Evolutionary conservation across 2,329 filamentous ascomycete genomes (phyloP), one percentile per base, ranked within the genome.

Genomic region (Colletotrichum magnum): DNA sequence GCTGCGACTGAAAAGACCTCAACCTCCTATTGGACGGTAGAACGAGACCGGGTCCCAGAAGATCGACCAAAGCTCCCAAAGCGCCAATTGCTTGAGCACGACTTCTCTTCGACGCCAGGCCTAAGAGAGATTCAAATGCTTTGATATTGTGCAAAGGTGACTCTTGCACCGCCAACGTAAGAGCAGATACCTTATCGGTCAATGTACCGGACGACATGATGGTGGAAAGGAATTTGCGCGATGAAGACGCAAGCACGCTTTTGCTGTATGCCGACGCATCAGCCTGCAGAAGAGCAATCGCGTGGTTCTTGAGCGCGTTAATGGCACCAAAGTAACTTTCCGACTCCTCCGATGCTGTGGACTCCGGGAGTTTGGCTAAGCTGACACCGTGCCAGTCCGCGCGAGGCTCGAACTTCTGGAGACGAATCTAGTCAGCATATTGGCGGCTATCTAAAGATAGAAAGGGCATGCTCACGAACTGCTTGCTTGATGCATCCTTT

Each of bases 201-300:
- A 98, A 89, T 10, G 97, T 99, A 85, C 96, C 96, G 2, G 95
- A 97, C 10, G 94, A 86, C 93, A 98, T 98, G 79, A 99, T 98
- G 18, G 94, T 97, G 1, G 95, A 94, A 86, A 98, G 91, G 85
- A 99, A 99, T 79, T 95, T 97, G 81, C 97, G 93, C 48, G 95
- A 95, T 2, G 95, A 96, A 28, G 94, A 94, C 58, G 93, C 90
- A 6, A 93, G 90, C 64, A 93, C 84, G 73, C 94, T 91, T 28
- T 90, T 88, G 64, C 87, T 87, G 81, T 98, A 99, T 54, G 89
- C 85, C 48, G 89, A 86, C 70, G 92, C 92, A 77, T 99, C 96
- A 28, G 89, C 86, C 62, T 97, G 91, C 21, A 98, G 84, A 6
- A 98, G 85, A 10, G 87, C 85, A 70, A 89, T 88, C 4, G 94